Base-by-base conservation (phyloP, 2,329 filamentous ascomycete genomes). In the Gaeumannomyces sp. region DNA sequence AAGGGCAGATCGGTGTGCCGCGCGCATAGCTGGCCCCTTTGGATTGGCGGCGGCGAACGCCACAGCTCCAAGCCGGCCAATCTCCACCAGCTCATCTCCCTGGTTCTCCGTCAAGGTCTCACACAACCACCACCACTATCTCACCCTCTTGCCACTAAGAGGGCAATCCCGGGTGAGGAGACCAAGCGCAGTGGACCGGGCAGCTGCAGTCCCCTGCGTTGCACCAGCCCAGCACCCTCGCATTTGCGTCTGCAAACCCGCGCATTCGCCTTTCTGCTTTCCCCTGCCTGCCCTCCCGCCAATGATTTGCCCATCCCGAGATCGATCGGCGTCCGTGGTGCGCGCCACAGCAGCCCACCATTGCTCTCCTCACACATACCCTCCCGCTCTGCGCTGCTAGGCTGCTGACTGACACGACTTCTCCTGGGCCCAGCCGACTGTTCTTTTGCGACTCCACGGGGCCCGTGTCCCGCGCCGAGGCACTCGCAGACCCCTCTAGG, bases 31-130 rank as follows among this genome's bases (percentile, higher is more conserved):
- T n/a, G 19, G 45, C 5, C 45, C 19, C 22, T 53, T 14, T 19
- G 45, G n/a, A n/a, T 53, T n/a, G 45, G 45, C 22, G 6, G 22
- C 22, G 4, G 22, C 45, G 7, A 35, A 60, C 59, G 59, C 59
- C 59, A 60, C 59, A n/a, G 59, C 59, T 31, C 59, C 19, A 13
- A 38, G 22, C 22, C 25, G 59, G 45, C 29, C 31, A 60, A 60
- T 60, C 31, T 38, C 59, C 59, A 31, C 31, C 29, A 13, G n/a
- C 29, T 31, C 29, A n/a, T 59, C 57, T 59, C 22, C 13, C 45
- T n/a, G n/a, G 45, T 22, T 53, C 45, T 53, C 14, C 57, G 25
- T 59, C 57, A 59, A 59, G 28, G 57, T 59, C 45, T 53, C 45
- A 53, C 45, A 53, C 45, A n/a, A 53, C 19, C 19, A n/a, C 57